phyloP scores from a whole-genome alignment of 495 filamentous ascomycete species.

The Friedmanniomyces simplex region DNA sequence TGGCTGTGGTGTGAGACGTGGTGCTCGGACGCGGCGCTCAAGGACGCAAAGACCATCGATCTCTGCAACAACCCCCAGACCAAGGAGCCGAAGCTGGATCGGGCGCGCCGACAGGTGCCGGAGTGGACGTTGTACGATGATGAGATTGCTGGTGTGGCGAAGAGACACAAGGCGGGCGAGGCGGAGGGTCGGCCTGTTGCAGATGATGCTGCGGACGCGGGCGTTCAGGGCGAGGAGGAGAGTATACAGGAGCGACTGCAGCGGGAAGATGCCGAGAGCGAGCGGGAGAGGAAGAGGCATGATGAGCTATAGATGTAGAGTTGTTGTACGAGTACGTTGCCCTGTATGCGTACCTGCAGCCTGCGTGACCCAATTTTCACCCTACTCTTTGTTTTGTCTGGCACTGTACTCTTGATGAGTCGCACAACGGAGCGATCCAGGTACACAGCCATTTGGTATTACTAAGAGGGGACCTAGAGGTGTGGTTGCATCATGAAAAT shows the following conservation, averaged over 20 bases:
- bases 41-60: constrained; percentile 79
- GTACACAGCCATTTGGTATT: too few species aligned
- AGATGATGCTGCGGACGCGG: constrained; percentile 14
- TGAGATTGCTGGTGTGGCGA: constrained; percentile 74
- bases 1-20: constrained; percentile 99
- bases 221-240: constrained; percentile 18
- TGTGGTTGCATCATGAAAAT: not conserved
- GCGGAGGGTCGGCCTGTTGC: constrained; percentile 17
- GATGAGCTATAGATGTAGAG: constrained; percentile 21
- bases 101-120: constrained; percentile 87
- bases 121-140: constrained; percentile 97
- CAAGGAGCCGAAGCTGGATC: constrained; percentile 96
- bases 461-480: too few species aligned
- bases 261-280: constrained; percentile 20
- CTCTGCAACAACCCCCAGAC: constrained; percentile 97
- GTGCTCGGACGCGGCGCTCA: constrained; percentile 84
- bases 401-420: not conserved
- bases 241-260: constrained; percentile 23
- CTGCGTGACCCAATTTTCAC: not conserved
- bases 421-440: not conserved
- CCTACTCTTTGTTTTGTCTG: not conserved
- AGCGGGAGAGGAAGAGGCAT: constrained; percentile 10
- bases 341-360: not conserved
- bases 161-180: constrained; percentile 9
- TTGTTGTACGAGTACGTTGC: constrained; percentile 7